Base-by-base conservation (phyloP, 73 alveolate species). In the Breviolum minutum region DNA sequence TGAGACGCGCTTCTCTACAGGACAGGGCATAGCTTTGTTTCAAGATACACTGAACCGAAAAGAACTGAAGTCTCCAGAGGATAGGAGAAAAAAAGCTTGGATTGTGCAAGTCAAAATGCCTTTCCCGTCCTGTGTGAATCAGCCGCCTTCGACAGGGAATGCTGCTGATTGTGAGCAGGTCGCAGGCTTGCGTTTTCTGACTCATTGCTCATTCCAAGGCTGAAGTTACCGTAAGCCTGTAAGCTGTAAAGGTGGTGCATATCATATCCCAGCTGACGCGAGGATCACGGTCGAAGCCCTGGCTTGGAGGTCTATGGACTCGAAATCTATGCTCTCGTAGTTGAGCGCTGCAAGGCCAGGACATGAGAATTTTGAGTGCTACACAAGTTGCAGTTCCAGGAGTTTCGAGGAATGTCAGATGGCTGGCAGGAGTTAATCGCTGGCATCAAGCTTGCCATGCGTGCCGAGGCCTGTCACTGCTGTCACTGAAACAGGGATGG, bases 271-370 rank as follows among this genome's bases (percentile, higher is more conserved):
- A 19, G 20, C 17, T 66, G 74, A 66, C 71, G 19, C 60, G 90
- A 81, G 90, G 95, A 89, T 54, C 95, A 69, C 27, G 85, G 95
- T 60, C 17, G 71, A n/a, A 66, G 61, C 60, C 71, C n/a, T 24
- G 95, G 95, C 54, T 62, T 89, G 69, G 95, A 89, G 73, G 29
- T 89, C 32, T 66, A 16, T 26, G 95, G 95, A 17, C 66, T 89
- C 73, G 85, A 89, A 63, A 40, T 89, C 73, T 89, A 89, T 71
- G 63, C 73, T 26, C 54, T 68, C 60, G 86, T 89, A 85, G 95
- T 89, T 61, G 95, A 89, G 62, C 95, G 95, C 71, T 89, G 95
- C 95, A 89, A 89, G 95, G 95, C 29, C 54, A 40, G 54, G 54
- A 40, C 54, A 40, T 40, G 66, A 2, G 13, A 9, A 22, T 22